Evolutionary conservation across 2,329 filamentous ascomycete genomes (phyloP), one percentile per base, ranked within the genome.

Genomic region (Aureobasidium sp.): DNA sequence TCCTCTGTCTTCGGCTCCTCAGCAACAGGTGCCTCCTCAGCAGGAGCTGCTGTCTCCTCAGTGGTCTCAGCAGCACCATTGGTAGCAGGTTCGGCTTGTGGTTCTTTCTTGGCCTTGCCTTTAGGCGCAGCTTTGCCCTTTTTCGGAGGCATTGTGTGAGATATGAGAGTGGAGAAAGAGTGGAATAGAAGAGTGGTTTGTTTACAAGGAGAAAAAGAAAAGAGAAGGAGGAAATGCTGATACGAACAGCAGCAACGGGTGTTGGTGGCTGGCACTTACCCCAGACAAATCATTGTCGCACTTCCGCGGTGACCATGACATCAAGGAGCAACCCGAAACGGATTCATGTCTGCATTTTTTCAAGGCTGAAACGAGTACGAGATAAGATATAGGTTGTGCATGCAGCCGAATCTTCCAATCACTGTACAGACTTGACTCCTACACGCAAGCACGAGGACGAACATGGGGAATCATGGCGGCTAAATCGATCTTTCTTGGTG

Each of bases 81-180:
- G 41, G 44, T 41, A 36, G 46, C 46, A 26, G 53, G 46, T 34
- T 52, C 52, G 6, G 43, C 53, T 52, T 47, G 39, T 44, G 36
- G 36, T 20, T 48, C 53, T 32, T 63, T 62, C 43, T 55, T 46
- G 12, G 29, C 60, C 43, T 57, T 62, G 61, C 17, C 53, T 27
- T 50, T 62, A 20, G 61, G 36, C n/a, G 53, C 52, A 24, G 53
- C 53, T 37, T 46, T 51, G 39, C 39, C 57, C 53, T 64, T 66
- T 50, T 64, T 66, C n/a, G 63, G 65, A 60, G 64, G 52, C 65
- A 66, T 66, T 50, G 13, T 41, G 56, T 48, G 43, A 26, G 20
- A 7, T 29, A 43, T 10, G 17, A 43, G 15, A 43, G n/a, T 8
- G 13, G 17, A 27, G 15, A n/a, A 6, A 20, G 57, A n/a, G 8